A percentile compares a stretch with the other conserved stretches of the same genome.
These are phyloP conservation scores for Polymyxa betae DNA, from an alignment of 208 protist genomes.

Conservation along the genomic window DNA sequence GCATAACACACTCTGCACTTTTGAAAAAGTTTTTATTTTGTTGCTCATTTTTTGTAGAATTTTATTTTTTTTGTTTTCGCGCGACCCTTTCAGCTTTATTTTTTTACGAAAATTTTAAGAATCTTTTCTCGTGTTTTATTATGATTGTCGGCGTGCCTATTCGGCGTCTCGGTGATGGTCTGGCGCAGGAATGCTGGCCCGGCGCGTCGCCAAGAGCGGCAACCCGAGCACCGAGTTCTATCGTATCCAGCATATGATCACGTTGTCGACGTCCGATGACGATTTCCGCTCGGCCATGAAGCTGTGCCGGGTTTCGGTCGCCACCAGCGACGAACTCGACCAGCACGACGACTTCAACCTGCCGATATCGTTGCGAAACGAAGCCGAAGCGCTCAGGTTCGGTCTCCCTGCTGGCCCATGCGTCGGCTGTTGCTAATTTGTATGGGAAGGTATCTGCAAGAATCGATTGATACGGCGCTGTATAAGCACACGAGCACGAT, in stretches of 20 bases:
- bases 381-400: neutral
- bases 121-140: no score
- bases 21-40: no score
- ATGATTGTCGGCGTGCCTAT: no score
- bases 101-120: no score
- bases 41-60: no score
- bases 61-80: no score
- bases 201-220: conserved; percentile 7
- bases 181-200: neutral
- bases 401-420: neutral
- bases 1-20: neutral
- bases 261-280: neutral
- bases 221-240: conserved; percentile 41
- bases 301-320: neutral
- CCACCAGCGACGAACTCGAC: conserved; percentile 7
- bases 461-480: neutral
- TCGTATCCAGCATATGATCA: neutral
- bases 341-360: neutral
- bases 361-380: conserved; percentile 32
- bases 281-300: neutral
- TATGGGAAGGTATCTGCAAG: neutral
- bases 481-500: neutral
- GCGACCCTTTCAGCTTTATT: no score
- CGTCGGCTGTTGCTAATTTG: neutral
- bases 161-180: neutral